These are phyloP conservation scores for Vitis cinerea DNA, from an alignment of 164 flowering plant genomes.

Conservation along the genomic window DNA sequence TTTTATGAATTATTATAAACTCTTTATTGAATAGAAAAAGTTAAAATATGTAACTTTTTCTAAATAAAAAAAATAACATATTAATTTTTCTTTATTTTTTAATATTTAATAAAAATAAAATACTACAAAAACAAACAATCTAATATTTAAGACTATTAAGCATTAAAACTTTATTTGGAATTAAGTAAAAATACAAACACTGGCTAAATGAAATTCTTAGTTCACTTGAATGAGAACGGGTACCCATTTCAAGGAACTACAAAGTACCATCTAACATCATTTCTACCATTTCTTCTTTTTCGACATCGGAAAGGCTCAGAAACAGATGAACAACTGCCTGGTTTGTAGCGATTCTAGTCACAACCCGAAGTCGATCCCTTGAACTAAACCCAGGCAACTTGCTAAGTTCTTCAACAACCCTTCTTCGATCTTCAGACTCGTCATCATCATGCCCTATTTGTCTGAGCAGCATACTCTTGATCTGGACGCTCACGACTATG, in stretches of 20 bases:
- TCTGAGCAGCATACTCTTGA: background rate
- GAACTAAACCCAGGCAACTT: background rate
- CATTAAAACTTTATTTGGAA: rapidly evolving
- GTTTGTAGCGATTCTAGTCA: background rate
- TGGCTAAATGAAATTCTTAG: rapidly evolving
- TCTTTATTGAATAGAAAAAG: rapidly evolving
- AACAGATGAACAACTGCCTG: background rate
- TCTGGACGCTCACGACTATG: no score
- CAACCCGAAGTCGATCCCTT: background rate
- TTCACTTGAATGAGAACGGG: no score
- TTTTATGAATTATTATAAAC: no score
- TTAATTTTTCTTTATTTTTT: no score
- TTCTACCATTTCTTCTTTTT: background rate
- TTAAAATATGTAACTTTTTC: no score
- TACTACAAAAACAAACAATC: rapidly evolving
- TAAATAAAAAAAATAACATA: no score
- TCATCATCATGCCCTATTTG: background rate
- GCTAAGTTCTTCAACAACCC: background rate
- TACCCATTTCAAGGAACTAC: no score
- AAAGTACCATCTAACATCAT: background rate
- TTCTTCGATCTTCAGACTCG: background rate
- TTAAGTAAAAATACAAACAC: no score
- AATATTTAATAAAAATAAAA: no score
- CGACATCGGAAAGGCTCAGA: background rate
- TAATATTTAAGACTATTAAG: no score